Conservation (phyloP, 257 asterid species). For the Solanum pimpinellifolium region DNA sequence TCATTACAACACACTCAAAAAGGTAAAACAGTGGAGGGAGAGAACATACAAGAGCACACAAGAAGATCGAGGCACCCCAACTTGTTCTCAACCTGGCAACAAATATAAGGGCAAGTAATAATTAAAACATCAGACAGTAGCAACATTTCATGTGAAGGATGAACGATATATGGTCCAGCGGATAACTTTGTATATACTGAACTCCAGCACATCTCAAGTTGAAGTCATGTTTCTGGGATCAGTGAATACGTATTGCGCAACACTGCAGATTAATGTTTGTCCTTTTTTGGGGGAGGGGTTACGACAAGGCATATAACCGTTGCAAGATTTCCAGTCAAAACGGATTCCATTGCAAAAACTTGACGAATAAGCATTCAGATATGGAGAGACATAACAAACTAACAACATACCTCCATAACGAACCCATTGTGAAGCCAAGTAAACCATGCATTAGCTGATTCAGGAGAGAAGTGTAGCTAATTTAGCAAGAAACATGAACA, state of each 20-base stretch:
- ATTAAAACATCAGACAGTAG: neutral
- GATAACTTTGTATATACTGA: neutral
- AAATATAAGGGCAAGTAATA: neutral
- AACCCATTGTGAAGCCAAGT: conserved; percentile 84
- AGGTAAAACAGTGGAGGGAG: conserved; percentile 10
- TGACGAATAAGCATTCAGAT: neutral
- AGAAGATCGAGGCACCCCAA: conserved; percentile 68
- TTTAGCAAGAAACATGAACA: neutral
- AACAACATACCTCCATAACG: conserved; percentile 73
- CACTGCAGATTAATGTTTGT: neutral
- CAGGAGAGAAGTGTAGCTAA: neutral
- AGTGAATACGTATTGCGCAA: neutral
- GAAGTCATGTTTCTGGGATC: neutral
- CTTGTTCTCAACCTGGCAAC: conserved; percentile 52
- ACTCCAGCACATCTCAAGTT: neutral
- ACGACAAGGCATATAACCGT: neutral
- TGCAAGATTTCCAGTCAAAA: neutral
- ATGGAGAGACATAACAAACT: neutral
- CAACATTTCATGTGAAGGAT: neutral
- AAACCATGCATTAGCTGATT: conserved; percentile 81
- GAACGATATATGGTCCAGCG: neutral
- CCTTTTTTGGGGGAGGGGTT: neutral
- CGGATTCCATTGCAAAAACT: neutral
- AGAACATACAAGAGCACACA: conserved; percentile 60
- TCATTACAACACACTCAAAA: neutral